A percentile compares a stretch with the other conserved stretches of the same genome.
These are phyloP conservation scores for Isoetes engelmannii DNA, from an alignment of 83 land plant species.

Conservation along the genomic window DNA sequence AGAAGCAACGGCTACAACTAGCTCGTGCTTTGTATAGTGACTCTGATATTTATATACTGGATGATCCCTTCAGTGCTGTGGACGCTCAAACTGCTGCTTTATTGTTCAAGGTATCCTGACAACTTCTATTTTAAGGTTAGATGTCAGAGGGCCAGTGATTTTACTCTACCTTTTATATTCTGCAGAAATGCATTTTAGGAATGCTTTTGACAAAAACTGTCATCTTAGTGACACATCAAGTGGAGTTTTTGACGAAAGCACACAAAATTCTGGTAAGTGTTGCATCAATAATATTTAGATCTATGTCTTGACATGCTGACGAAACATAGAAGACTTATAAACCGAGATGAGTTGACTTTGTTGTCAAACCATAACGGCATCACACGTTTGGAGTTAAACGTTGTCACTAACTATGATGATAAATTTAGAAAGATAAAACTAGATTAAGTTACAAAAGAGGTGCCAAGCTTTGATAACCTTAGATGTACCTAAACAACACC, in stretches of 20 bases:
- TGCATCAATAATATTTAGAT: too few species aligned
- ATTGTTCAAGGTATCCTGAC: background rate
- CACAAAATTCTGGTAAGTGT: conserved; percentile 7
- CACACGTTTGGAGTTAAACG: background rate
- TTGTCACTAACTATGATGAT: background rate
- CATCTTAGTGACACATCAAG: conserved; percentile 8
- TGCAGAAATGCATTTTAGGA: background rate
- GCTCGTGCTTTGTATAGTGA: background rate
- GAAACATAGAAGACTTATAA: too few species aligned
- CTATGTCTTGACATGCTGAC: too few species aligned
- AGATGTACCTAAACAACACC: background rate
- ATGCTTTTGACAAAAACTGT: background rate
- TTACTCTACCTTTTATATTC: background rate
- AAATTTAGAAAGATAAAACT: background rate
- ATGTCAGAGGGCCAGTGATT: background rate
- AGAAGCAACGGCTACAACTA: conserved; percentile 2
- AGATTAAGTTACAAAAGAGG: background rate
- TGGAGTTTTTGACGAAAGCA: background rate
- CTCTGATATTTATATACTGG: conserved; percentile 6
- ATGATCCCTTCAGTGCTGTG: conserved; percentile 14
- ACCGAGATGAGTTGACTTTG: background rate
- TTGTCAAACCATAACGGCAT: background rate
- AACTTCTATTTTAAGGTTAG: background rate
- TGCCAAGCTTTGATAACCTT: too few species aligned
- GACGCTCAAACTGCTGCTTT: conserved; percentile 9